Conservation (phyloP, 2,329 filamentous ascomycete genomes). For the Drechslerella dactyloides region DNA sequence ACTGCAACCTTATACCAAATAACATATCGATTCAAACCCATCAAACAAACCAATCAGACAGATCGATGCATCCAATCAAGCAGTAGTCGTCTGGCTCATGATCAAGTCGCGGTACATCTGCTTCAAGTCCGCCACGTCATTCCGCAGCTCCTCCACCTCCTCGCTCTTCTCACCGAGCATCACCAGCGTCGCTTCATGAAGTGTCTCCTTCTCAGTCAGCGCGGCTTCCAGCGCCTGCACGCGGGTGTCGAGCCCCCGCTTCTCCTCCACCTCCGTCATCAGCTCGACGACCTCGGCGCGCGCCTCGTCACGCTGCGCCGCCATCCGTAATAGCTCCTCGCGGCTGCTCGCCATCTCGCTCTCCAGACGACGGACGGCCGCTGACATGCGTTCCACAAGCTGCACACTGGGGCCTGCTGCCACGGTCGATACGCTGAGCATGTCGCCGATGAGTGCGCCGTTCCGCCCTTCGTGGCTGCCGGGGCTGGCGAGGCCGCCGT, state of each 20-base stretch:
- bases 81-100: slow-evolving; percentile 75
- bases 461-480: slow-evolving; percentile 67
- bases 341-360: slow-evolving; percentile 86
- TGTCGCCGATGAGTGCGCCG: slow-evolving; percentile 62
- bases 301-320: slow-evolving; percentile 87
- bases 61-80: neutral
- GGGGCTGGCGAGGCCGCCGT: slow-evolving; percentile 68
- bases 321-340: slow-evolving; percentile 82
- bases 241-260: slow-evolving; percentile 66
- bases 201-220: slow-evolving; percentile 71
- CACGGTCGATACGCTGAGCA: slow-evolving; percentile 86
- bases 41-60: no score
- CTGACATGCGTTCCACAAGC: slow-evolving; percentile 93
- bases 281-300: slow-evolving; percentile 86
- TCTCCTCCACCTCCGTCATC: slow-evolving; percentile 83
- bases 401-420: slow-evolving; percentile 92
- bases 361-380: slow-evolving; percentile 86
- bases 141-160: slow-evolving; percentile 84
- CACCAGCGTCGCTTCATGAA: slow-evolving; percentile 90
- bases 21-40: neutral
- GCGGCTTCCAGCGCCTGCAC: slow-evolving; percentile 72
- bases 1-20: neutral
- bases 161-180: slow-evolving; percentile 98
- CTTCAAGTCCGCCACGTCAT: slow-evolving; percentile 91
- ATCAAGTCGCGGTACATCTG: slow-evolving; percentile 93